Evolutionary conservation across 495 filamentous ascomycete species (phyloP).

Genomic region (Aspergillus egyptiacus): DNA sequence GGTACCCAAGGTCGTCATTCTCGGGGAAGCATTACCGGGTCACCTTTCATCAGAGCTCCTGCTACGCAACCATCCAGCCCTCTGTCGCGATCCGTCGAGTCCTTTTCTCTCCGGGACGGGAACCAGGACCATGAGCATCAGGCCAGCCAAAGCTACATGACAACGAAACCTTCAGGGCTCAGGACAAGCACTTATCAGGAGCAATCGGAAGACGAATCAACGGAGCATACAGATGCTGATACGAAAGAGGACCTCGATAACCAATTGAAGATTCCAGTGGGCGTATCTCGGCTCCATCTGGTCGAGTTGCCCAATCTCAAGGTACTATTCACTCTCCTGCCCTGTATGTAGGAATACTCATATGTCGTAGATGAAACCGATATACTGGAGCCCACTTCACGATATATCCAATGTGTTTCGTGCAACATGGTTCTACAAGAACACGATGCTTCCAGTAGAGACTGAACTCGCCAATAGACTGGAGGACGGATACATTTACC

Average conservation of each 20-base stretch:
- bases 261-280: slow-evolving; percentile 55
- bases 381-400: slow-evolving; percentile 96
- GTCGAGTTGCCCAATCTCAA: slow-evolving; percentile 49
- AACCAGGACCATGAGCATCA: slow-evolving; percentile 27
- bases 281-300: slow-evolving; percentile 65
- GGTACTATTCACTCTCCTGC: slow-evolving; percentile 21
- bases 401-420: slow-evolving; percentile 78
- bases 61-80: slow-evolving; percentile 27
- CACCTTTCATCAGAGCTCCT: slow-evolving; percentile 37
- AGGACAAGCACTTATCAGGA: slow-evolving; percentile 26
- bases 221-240: slow-evolving; percentile 14
- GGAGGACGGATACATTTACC: slow-evolving; percentile 77
- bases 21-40: slow-evolving; percentile 38
- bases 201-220: slow-evolving; percentile 5
- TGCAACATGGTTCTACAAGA: slow-evolving; percentile 95
- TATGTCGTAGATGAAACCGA: slow-evolving; percentile 75
- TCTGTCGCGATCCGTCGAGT: slow-evolving; percentile 32
- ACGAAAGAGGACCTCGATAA: slow-evolving; percentile 14
- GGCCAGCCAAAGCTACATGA: slow-evolving; percentile 9
- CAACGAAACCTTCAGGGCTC: slow-evolving; percentile 29
- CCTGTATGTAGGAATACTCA: slow-evolving; percentile 3
- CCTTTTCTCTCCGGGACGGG: slow-evolving; percentile 23
- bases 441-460: slow-evolving; percentile 87
- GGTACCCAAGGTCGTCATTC: slow-evolving; percentile 26
- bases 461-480: slow-evolving; percentile 85